Evolutionary conservation across 805 yeast genomes (phyloP).

Genomic region (Danielozyma ontarioensis): DNA sequence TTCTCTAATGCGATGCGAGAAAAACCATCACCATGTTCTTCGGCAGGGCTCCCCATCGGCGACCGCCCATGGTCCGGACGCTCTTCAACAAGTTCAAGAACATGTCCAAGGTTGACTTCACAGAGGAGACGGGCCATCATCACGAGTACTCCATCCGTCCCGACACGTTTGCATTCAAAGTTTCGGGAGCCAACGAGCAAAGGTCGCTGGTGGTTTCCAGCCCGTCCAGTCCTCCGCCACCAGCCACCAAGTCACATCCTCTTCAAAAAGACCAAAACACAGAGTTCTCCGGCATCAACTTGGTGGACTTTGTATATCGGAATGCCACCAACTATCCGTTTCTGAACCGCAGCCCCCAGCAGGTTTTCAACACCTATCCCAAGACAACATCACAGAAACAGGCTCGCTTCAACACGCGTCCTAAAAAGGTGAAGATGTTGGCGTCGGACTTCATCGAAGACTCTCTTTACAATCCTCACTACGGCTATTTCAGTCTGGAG

Average conservation of each 20-base stretch:
- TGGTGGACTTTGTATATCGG: slow-evolving; percentile 31
- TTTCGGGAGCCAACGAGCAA: slow-evolving; percentile 17
- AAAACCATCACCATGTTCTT: no score
- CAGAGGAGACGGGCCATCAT: slow-evolving; percentile 17
- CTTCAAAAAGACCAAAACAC: slow-evolving; percentile 13
- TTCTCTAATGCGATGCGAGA: no score
- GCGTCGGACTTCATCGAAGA: slow-evolving; percentile 79
- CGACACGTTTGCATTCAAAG: slow-evolving; percentile 41
- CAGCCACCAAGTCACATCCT: slow-evolving; percentile 14
- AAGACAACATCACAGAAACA: slow-evolving; percentile 27
- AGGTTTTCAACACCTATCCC: slow-evolving; percentile 33
- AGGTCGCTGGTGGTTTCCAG: slow-evolving; percentile 7
- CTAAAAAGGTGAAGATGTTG: slow-evolving; percentile 63
- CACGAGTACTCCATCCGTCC: slow-evolving; percentile 43
- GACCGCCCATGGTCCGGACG: slow-evolving; percentile 4
- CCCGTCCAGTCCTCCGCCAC: background rate
- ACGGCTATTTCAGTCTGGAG: slow-evolving; percentile 77
- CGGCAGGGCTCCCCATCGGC: no score
- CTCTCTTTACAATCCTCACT: slow-evolving; percentile 72
- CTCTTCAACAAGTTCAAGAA: slow-evolving; percentile 16
- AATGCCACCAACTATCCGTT: slow-evolving; percentile 40
- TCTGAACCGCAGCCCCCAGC: slow-evolving; percentile 31
- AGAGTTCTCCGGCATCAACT: slow-evolving; percentile 15
- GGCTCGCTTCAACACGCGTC: slow-evolving; percentile 39
- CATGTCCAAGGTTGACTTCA: slow-evolving; percentile 11